Evolutionary conservation across 2,329 filamentous ascomycete genomes (phyloP), one percentile per base, ranked within the genome.

Genomic region (Corinectria fuckeliana): DNA sequence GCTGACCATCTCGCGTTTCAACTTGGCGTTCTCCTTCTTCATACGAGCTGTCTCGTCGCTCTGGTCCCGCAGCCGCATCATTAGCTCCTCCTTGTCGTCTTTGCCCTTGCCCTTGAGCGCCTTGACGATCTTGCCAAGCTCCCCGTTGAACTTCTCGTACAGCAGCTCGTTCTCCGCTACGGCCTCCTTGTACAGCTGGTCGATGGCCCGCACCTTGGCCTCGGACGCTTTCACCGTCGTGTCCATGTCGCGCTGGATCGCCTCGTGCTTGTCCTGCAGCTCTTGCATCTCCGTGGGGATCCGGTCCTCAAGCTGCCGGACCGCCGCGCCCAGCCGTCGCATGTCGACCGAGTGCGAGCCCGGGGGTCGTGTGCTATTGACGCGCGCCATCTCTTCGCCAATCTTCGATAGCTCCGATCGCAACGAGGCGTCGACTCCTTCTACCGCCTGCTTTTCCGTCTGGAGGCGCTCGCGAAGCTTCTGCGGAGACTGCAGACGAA

Each of bases 111-210:
- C 85, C 74, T 87, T 87, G 47, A 95, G 82, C 38, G 89, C 91
- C 74, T 87, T 90, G 41, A 93, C 82, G 60, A 97, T 91, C 79
- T 91, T 92, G 68, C 87, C 90, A 47, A 98, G 79, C 77, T 97
- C 94, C n/a, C 88, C 86, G 70, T 97, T 97, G 80, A 97, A 97
- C 61, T 89, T 89, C 66, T 94, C 91, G 75, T 97, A 97, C 55
- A 98, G 81, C 26, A 94, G 85, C 77, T 97, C 93, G 69, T 97
- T 98, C 80, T 98, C 94, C 0, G 92, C 91, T 68, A 88, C 92
- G 14, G 89, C 86, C 71, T 97, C 92, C 65, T 92, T 91, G 78
- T 96, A 96, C 50, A 97, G 80, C 76, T 96, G 91, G 73, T 97
- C 93, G 52, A 97, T 86, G 38, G 90, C 90, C 68, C 88, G 90